Base-by-base conservation (phyloP, 495 filamentous ascomycete species). In the Clavariopsis aquatica region DNA sequence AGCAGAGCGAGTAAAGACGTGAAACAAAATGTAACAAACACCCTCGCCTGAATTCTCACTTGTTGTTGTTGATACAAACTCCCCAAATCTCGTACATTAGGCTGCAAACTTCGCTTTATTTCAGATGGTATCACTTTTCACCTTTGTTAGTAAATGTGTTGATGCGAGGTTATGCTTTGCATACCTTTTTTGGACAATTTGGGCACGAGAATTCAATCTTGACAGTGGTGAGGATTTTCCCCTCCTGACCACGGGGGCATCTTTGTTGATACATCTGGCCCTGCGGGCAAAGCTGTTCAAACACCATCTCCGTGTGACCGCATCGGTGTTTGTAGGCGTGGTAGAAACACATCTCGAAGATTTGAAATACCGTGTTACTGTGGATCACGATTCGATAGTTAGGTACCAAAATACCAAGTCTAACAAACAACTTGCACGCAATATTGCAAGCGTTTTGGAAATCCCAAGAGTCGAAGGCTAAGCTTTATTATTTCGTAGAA, bases 311-410 rank as follows among this genome's bases (percentile, higher is more conserved):
- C 17, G 73, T 74, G 62, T 77, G 75, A 29, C 75, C 75, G 57
- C 75, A 77, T 22, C 62, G 62, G 64, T 77, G 69, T n/a, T 51
- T 69, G 66, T 77, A 74, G 23, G 73, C 75, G 68, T 77, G 73
- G 59, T 74, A 76, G 49, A 60, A 66, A 67, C 72, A 72, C 70
- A 72, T 74, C 17, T 36, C 62, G n/a, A n/a, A n/a, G n/a, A n/a
- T n/a, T n/a, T n/a, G n/a, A n/a, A n/a, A n/a, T n/a, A n/a, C n/a
- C n/a, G n/a, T n/a, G n/a, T n/a, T n/a, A n/a, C n/a, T n/a, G n/a
- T n/a, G n/a, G n/a, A n/a, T n/a, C n/a, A n/a, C n/a, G n/a, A n/a
- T n/a, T n/a, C n/a, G n/a, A n/a, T n/a, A n/a, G n/a, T n/a, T n/a
- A n/a, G n/a, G n/a, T n/a, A n/a, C n/a, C 13, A 27, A 26, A 54